Conservation (phyloP, 352 stramenopile species). For the Globisporangium camurandrum region DNA sequence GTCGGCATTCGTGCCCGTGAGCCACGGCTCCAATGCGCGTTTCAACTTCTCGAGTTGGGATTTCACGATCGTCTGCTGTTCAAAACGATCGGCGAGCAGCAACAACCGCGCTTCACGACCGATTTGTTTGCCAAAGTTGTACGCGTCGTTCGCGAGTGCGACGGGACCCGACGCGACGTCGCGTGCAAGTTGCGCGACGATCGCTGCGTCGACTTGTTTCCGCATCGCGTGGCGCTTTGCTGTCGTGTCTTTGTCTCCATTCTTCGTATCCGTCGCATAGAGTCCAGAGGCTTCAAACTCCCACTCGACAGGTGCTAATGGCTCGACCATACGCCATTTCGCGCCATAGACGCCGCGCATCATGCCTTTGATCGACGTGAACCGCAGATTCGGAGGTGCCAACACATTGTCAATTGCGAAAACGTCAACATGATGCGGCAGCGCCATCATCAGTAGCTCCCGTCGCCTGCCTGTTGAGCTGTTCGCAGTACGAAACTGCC, state of each 20-base stretch:
- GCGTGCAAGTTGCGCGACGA: conserved; percentile 30
- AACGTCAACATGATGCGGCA: conserved; percentile 69
- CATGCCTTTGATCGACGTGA: conserved; percentile 66
- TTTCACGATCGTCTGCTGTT: conserved; percentile 34
- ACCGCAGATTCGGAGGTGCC: conserved; percentile 36
- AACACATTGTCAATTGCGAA: conserved; percentile 22
- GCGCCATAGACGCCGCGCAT: conserved; percentile 60
- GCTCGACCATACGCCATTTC: conserved; percentile 61
- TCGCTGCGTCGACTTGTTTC: conserved; percentile 20
- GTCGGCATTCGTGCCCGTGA: conserved; percentile 52
- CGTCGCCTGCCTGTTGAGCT: conserved; percentile 7
- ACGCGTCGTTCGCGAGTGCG: conserved; percentile 46
- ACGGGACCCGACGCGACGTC: conserved; percentile 50
- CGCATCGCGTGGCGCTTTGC: conserved; percentile 29
- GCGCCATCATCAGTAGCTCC: conserved; percentile 65
- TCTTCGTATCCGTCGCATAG: conserved; percentile 10
- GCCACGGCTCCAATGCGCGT: conserved; percentile 44
- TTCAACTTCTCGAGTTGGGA: conserved; percentile 52
- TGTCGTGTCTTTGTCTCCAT: conserved; percentile 2
- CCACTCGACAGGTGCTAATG: conserved; percentile 48
- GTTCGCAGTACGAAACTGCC: conserved; percentile 27
- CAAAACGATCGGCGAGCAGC: conserved; percentile 72
- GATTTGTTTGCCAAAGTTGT: conserved; percentile 80
- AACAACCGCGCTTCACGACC: conserved; percentile 58
- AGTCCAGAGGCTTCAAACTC: conserved; percentile 53